Evolutionary conservation across 768 basidiomycete genomes (phyloP).

Genomic region (Galerina marginata): DNA sequence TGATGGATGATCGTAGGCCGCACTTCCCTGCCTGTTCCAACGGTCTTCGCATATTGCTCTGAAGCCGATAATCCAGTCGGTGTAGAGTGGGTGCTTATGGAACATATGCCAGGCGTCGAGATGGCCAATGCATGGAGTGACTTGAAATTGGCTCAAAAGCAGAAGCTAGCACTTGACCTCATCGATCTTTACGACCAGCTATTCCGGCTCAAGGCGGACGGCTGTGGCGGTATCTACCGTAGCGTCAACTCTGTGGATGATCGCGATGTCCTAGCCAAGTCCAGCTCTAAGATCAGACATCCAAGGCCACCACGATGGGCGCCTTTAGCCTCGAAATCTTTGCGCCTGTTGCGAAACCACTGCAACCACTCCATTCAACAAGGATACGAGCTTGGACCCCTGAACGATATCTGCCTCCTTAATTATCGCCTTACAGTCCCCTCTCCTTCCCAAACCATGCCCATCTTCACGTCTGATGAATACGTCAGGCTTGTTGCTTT

Average conservation of each 20-base stretch:
- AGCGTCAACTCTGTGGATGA: slow-evolving; percentile 10
- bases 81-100: slow-evolving; percentile 23
- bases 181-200: slow-evolving; percentile 16
- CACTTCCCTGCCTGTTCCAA: slow-evolving; percentile 19
- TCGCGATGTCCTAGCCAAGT: not conserved
- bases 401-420: slow-evolving; percentile 11
- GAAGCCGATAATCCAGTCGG: slow-evolving; percentile 22
- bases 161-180: slow-evolving; percentile 12
- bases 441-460: slow-evolving; percentile 14
- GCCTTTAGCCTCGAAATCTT: slow-evolving; percentile 10
- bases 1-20: not conserved
- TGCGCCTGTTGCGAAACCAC: not conserved
- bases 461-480: slow-evolving; percentile 15
- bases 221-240: slow-evolving; percentile 16
- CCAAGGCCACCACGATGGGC: slow-evolving; percentile 10
- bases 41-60: slow-evolving; percentile 18
- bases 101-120: slow-evolving; percentile 17
- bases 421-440: slow-evolving; percentile 11
- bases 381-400: slow-evolving; percentile 13
- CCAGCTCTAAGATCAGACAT: not conserved
- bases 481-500: slow-evolving; percentile 18
- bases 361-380: slow-evolving; percentile 10
- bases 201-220: slow-evolving; percentile 7
- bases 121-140: slow-evolving; percentile 13
- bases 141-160: slow-evolving; percentile 8